Conservation (phyloP, 106 monocot genomes). For the Alisma plantagoaquatica region DNA sequence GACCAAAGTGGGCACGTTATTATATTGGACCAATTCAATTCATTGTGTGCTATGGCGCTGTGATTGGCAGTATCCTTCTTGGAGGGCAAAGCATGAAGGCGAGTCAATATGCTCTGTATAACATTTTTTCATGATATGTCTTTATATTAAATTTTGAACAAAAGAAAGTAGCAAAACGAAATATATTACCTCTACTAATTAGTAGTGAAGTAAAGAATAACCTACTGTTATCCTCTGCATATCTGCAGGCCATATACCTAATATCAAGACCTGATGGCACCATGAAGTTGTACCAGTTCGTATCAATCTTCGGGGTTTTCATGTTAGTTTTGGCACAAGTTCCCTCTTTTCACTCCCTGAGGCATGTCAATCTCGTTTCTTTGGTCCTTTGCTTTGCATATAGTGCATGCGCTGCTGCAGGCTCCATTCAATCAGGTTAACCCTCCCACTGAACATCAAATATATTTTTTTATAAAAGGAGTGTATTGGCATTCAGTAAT, state of each 20-base stretch:
- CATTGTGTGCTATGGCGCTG: slow-evolving; percentile 62
- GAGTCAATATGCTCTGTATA: slow-evolving; percentile 13
- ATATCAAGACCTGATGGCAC: slow-evolving; percentile 36
- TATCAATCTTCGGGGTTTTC: slow-evolving; percentile 60
- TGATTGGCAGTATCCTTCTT: slow-evolving; percentile 51
- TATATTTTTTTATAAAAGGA: too few species aligned
- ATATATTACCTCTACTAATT: too few species aligned
- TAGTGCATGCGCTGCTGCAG: slow-evolving; percentile 61
- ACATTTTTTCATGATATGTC: too few species aligned
- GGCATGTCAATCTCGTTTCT: slow-evolving; percentile 77
- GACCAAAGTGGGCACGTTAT: slow-evolving; percentile 11
- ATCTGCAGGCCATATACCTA: slow-evolving; percentile 71
- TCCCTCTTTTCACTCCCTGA: slow-evolving; percentile 82
- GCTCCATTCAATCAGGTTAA: slow-evolving; percentile 54
- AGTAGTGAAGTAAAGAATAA: too few species aligned
- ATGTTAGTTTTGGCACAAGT: slow-evolving; percentile 70
- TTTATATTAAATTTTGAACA: too few species aligned
- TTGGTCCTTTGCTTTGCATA: slow-evolving; percentile 62
- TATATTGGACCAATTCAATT: slow-evolving; percentile 75
- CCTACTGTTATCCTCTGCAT: too few species aligned
- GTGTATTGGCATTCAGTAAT: too few species aligned
- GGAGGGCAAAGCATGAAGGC: slow-evolving; percentile 85
- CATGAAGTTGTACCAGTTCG: slow-evolving; percentile 54
- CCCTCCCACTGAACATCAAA: too few species aligned
- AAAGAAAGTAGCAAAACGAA: too few species aligned